These are phyloP conservation scores for Nakazawaea populi DNA, from an alignment of 805 yeast species.

Conservation along the genomic window DNA sequence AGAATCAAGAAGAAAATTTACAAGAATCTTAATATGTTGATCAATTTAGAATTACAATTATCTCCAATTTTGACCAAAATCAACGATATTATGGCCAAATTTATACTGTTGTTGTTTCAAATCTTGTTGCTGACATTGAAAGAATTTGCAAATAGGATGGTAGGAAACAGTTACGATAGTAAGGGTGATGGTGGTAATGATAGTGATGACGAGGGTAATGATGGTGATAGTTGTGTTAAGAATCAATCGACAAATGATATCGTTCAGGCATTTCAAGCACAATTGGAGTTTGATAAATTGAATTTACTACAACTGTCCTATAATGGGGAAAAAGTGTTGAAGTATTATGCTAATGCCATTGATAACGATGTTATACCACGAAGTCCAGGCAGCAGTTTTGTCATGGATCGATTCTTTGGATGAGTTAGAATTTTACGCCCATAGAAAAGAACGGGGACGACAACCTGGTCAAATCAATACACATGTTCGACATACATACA, in stretches of 20 bases:
- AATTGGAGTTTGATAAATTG: not conserved
- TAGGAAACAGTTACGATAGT: no score
- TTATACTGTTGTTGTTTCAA: not conserved
- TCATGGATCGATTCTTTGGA: not conserved
- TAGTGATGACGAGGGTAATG: not conserved
- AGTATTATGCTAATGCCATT: not conserved
- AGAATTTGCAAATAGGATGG: not conserved
- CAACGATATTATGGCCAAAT: not conserved
- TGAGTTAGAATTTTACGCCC: no score
- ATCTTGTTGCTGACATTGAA: not conserved
- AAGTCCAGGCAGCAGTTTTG: slow-evolving; percentile 2
- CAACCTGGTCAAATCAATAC: no score
- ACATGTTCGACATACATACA: no score
- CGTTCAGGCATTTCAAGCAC: not conserved
- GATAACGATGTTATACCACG: not conserved
- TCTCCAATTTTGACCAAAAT: not conserved
- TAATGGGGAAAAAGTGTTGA: not conserved
- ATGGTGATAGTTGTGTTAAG: not conserved
- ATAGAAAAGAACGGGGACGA: no score
- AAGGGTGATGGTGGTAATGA: no score
- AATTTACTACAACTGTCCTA: not conserved
- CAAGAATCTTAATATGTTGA: no score
- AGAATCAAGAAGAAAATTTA: no score
- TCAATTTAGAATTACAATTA: no score
- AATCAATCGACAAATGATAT: not conserved